A percentile compares a stretch with the other conserved stretches of the same genome.
Evolutionary conservation across 371 early-diverging fungal species (phyloP).

Genomic region (Mucor plumbeus): DNA sequence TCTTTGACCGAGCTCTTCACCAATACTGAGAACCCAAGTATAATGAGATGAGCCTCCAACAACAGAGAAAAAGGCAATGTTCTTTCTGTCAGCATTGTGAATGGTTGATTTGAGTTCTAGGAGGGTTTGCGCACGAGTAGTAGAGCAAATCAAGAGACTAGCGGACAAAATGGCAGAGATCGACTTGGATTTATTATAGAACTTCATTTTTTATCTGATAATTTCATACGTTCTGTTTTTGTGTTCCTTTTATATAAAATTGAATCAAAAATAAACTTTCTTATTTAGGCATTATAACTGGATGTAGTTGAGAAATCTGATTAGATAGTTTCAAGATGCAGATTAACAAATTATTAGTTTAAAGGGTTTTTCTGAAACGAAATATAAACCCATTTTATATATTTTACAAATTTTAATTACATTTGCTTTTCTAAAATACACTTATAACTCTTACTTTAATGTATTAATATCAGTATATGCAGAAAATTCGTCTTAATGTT

Average conservation of each 20-base stretch:
- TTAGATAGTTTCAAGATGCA: too few relatives aligned
- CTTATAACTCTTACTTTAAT: too few relatives aligned
- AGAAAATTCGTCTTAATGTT: too few relatives aligned
- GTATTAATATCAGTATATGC: too few relatives aligned
- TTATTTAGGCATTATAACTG: too few relatives aligned
- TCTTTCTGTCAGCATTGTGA: neutral
- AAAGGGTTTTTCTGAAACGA: too few relatives aligned
- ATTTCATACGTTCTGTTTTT: neutral
- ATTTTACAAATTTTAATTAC: too few relatives aligned
- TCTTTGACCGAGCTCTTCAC: slow-evolving; percentile 6
- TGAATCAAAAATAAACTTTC: too few relatives aligned
- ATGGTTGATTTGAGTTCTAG: neutral
- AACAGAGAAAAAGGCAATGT: slow-evolving; percentile 6
- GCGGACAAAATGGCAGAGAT: slow-evolving; percentile 60
- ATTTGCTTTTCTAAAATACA: too few relatives aligned
- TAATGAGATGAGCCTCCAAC: slow-evolving; percentile 10
- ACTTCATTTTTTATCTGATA: neutral
- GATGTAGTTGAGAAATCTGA: too few relatives aligned
- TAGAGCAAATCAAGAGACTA: slow-evolving; percentile 18
- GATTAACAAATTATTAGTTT: too few relatives aligned
- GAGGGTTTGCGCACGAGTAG: neutral
- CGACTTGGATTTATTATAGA: slow-evolving; percentile 39
- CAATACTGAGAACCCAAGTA: slow-evolving; percentile 9
- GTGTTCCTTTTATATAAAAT: neutral
- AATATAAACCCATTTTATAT: too few relatives aligned